Percentiles rank a stretch among this genome's conserved stretches.
Conservation (phyloP, 2,329 filamentous ascomycete genomes). For the Venturia pyrina region DNA sequence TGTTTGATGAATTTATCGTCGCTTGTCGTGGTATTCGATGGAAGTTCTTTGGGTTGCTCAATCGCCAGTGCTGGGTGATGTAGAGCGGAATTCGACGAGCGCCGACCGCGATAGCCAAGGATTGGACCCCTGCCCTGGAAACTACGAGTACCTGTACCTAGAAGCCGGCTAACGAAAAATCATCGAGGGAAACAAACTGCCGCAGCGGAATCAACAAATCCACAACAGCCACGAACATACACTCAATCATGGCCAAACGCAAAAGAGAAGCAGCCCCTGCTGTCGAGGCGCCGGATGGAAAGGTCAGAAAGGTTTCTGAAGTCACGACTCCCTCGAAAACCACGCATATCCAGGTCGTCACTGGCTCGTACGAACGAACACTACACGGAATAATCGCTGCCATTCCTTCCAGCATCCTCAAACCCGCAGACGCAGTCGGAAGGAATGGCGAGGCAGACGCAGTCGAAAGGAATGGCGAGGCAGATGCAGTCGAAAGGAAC, state of each 20-base stretch:
- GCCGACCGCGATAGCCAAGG: neutral
- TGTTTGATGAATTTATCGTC: constrained; percentile 3
- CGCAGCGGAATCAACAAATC: neutral
- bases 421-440: constrained; percentile 17
- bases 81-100: neutral
- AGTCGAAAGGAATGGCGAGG: too few species aligned
- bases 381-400: constrained; percentile 84
- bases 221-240: neutral
- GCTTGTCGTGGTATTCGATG: neutral
- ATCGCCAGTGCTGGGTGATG: neutral
- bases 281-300: constrained; percentile 10
- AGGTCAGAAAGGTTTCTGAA: constrained; percentile 6
- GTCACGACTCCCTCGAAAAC: constrained; percentile 6
- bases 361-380: constrained; percentile 87
- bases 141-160: too few species aligned
- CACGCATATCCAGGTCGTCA: constrained; percentile 68
- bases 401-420: constrained; percentile 36
- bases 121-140: neutral
- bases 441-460: constrained; percentile 13
- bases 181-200: constrained; percentile 6
- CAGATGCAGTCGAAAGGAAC: too few species aligned
- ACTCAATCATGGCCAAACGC: constrained; percentile 16
- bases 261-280: constrained; percentile 15
- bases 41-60: neutral
- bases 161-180: neutral